A percentile compares a stretch with the other conserved stretches of the same genome.
These are phyloP conservation scores for Echeveria elegans DNA, from an alignment of 164 flowering plant genomes.

Conservation along the genomic window DNA sequence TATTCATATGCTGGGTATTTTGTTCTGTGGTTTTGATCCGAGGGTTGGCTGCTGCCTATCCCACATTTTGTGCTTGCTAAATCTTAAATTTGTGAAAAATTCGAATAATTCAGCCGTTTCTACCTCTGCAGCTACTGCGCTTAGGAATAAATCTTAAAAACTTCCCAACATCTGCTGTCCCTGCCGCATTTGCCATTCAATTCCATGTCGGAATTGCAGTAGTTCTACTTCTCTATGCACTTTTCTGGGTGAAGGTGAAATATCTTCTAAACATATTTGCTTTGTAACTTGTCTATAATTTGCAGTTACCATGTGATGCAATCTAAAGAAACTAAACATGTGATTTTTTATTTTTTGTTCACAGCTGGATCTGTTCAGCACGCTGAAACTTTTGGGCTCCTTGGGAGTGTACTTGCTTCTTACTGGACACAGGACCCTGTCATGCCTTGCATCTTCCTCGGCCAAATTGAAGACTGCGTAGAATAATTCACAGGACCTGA, in stretches of 20 bases:
- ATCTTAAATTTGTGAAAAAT: background rate
- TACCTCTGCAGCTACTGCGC: conserved; percentile 41
- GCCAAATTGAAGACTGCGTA: conserved; percentile 78
- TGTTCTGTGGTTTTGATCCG: background rate
- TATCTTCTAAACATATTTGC: background rate
- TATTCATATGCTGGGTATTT: background rate
- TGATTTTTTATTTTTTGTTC: conserved; percentile 5
- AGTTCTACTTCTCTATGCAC: conserved; percentile 58
- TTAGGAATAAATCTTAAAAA: conserved; percentile 78
- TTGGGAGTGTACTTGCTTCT: conserved; percentile 66
- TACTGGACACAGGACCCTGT: conserved; percentile 80
- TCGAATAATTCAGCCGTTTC: background rate
- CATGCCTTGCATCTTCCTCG: conserved; percentile 68
- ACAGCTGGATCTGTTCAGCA: conserved; percentile 90
- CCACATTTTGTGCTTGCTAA: background rate
- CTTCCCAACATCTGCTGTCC: conserved; percentile 62
- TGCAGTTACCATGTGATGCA: background rate
- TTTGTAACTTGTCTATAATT: background rate
- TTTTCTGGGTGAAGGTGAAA: conserved; percentile 94
- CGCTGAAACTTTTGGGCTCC: conserved; percentile 67
- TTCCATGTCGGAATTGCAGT: conserved; percentile 85
- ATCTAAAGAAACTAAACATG: background rate
- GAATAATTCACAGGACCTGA: background rate
- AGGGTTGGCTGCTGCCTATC: background rate
- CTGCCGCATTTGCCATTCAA: conserved; percentile 63